Conservation (phyloP, 192 early-diverging fungal species). For the Chytriomyces hyalinus region DNA sequence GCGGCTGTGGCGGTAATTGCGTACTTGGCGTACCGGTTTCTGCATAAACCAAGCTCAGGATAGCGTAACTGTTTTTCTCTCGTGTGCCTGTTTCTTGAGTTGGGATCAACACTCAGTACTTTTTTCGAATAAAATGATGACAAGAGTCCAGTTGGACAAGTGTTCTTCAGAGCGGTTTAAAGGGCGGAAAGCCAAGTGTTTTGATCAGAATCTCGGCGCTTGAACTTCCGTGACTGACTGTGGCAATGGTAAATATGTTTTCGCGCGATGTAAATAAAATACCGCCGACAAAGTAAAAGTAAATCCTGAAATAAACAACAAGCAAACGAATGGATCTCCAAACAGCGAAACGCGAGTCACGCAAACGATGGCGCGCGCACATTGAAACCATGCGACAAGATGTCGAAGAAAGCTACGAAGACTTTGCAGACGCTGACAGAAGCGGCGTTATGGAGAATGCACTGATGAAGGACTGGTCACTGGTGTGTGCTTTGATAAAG, state of each 20-base stretch:
- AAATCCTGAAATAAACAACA: not conserved
- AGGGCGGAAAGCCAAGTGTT: too few species aligned
- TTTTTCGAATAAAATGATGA: too few species aligned
- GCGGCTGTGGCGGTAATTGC: constrained; percentile 43
- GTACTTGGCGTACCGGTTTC: constrained; percentile 25
- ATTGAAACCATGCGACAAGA: not conserved
- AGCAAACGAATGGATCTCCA: not conserved
- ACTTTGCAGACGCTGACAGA: not conserved
- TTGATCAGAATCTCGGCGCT: too few species aligned
- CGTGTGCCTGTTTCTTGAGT: too few species aligned
- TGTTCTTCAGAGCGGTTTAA: too few species aligned
- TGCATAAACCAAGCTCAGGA: constrained; percentile 1
- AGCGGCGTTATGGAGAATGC: not conserved
- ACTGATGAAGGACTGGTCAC: constrained; percentile 9
- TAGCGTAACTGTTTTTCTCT: too few species aligned
- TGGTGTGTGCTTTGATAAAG: not conserved
- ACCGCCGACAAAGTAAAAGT: not conserved
- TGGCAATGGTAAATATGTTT: too few species aligned
- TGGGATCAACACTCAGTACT: too few species aligned
- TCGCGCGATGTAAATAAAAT: too few species aligned
- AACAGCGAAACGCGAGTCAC: not conserved
- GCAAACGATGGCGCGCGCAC: not conserved
- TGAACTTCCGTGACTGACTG: too few species aligned
- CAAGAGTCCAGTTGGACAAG: too few species aligned
- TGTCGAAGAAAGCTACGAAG: not conserved